Evolutionary conservation across 129 eudicot species (phyloP).

Genomic region (carrot (Daucus carota)): DH1_v3.0 NC_030384.2:22176501-22177000

Average conservation of each 20-base stretch:
- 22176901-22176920: conserved; percentile 11
- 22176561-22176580: conserved; percentile 17
- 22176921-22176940: neutral
- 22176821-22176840: neutral
- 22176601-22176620: conserved; percentile 23
- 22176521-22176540: conserved; percentile 15
- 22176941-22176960: conserved; percentile 5
- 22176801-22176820: too few species aligned
- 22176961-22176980: conserved; percentile 9
- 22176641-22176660: conserved; percentile 6
- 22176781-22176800: neutral
- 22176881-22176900: neutral
- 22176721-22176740: conserved; percentile 18
- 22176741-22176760: conserved; percentile 11
- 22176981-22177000: conserved; percentile 25
- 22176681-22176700: conserved; percentile 11
- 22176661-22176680: conserved; percentile 20
- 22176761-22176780: neutral
- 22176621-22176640: conserved; percentile 23
- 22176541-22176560: conserved; percentile 13
- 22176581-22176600: conserved; percentile 5
- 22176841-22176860: conserved; percentile 11
- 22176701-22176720: conserved; percentile 26
- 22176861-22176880: conserved; percentile 11
- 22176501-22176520: conserved; percentile 6